These are phyloP conservation scores for Debaryomyces sp. DNA, from an alignment of 1,139 yeast genomes.

Conservation along the genomic window DNA sequence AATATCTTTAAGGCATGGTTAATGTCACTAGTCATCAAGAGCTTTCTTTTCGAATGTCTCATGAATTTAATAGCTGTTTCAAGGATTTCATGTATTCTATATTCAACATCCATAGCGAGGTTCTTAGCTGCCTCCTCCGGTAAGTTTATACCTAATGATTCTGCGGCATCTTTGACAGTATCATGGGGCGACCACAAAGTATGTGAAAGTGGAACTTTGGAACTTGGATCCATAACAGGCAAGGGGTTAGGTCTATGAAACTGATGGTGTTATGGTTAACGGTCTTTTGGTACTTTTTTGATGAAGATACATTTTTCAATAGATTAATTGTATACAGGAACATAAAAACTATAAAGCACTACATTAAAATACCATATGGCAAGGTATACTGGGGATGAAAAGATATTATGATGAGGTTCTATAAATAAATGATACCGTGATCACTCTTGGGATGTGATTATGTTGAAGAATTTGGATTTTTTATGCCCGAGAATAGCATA, in stretches of 20 bases:
- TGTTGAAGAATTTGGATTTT: background rate
- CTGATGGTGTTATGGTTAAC: background rate
- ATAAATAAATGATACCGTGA: background rate
- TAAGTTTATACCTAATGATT: slow-evolving; percentile 78
- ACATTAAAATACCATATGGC: background rate
- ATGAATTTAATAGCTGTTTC: slow-evolving; percentile 96
- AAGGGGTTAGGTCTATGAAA: background rate
- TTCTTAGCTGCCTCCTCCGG: slow-evolving; percentile 94
- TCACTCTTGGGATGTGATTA: background rate
- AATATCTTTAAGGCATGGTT: slow-evolving; percentile 79
- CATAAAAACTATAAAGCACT: background rate
- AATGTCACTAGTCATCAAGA: slow-evolving; percentile 80
- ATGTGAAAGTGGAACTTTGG: slow-evolving; percentile 67
- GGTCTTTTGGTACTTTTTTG: background rate
- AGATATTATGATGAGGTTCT: background rate
- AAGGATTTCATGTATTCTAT: slow-evolving; percentile 89
- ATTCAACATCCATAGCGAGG: slow-evolving; percentile 98
- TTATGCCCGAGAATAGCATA: background rate
- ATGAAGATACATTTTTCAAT: background rate
- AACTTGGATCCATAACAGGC: slow-evolving; percentile 35
- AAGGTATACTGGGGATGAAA: background rate
- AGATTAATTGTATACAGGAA: background rate
- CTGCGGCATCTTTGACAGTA: slow-evolving; percentile 96
- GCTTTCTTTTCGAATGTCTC: slow-evolving; percentile 88
- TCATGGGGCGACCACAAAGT: slow-evolving; percentile 98